Evolutionary conservation across 129 eudicot genomes (phyloP).

Genomic region (Tanacetum coccineum): DNA sequence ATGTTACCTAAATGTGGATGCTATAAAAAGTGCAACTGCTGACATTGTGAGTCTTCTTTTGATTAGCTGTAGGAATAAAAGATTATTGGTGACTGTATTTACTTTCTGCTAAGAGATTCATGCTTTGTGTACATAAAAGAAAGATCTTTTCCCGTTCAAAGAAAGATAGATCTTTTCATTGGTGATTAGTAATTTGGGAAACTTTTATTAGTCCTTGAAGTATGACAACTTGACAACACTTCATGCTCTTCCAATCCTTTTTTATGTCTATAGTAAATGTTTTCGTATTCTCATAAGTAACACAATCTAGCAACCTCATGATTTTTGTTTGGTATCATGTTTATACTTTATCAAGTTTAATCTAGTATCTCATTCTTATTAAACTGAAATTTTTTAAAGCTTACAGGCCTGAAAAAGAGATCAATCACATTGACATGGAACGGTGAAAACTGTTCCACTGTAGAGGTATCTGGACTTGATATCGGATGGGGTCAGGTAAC

Average conservation of each 20-base stretch:
- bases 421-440: slow-evolving; percentile 64
- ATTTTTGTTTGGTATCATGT: slow-evolving; percentile 5
- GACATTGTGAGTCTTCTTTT: slow-evolving; percentile 71
- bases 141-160: too few relatives aligned
- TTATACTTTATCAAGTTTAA: slow-evolving; percentile 3
- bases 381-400: slow-evolving; percentile 40
- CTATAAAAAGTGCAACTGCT: slow-evolving; percentile 93
- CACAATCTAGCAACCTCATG: background rate
- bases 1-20: slow-evolving; percentile 86
- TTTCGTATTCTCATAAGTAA: slow-evolving; percentile 6
- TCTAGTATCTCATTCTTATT: slow-evolving; percentile 10
- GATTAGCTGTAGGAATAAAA: background rate
- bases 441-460: slow-evolving; percentile 54
- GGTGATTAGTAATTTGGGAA: background rate
- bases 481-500: slow-evolving; percentile 95
- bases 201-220: background rate
- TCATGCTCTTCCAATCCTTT: background rate
- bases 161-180: background rate
- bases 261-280: background rate
- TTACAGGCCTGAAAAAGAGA: slow-evolving; percentile 75
- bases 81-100: background rate
- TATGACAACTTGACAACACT: background rate
- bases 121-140: background rate
- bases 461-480: slow-evolving; percentile 93
- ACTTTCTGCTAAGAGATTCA: background rate